Base-by-base conservation (phyloP, 2,329 filamentous ascomycete genomes). In the Diaporthe batatas region DNA sequence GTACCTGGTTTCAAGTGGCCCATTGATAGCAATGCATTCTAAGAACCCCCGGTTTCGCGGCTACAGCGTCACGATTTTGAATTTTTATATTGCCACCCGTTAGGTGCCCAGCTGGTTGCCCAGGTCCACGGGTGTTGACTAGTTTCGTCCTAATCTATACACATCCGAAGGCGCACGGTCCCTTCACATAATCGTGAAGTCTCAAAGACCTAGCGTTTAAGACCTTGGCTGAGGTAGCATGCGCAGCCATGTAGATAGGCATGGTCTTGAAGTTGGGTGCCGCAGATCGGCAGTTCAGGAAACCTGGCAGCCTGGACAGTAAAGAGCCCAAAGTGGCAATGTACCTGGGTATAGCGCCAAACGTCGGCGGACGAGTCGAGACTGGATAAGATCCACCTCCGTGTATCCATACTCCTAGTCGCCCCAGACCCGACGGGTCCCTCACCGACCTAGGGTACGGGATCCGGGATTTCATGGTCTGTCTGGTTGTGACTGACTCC, bases 401-500 rank as follows among this genome's bases (percentile, higher is more conserved):
- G 12, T 23, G 44, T 36, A 65, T 21, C 62, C 62, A 39, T 8
- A 36, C 6, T 36, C 11, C 18, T 2, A 25, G 6, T 44, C 6
- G 44, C 29, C 32, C 21, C 62, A 39, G 16, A 47, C 4, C n/a
- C 18, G 44, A 25, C 18, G 14, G 62, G 29, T 34, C 32, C n/a
- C 21, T 51, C 44, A 47, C 62, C 32, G 44, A 65, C 44, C 62
- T 65, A 44, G 44, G 62, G 62, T 65, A 25, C 34, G 11, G 23
- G 29, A 65, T 65, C 62, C 44, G 59, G 34, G 59, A 42, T 65
- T 65, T 49, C 59, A 51, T 65, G 42, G 44, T 65, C 29, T 65
- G 21, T 49, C 44, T n/a, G 21, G 21, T 12, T 23, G 21, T 49
- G 42, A 7, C 18, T 23, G 44, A 25, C 23, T 51, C 29, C 32